A percentile compares a stretch with the other conserved stretches of the same genome.
Conservation (phyloP, 495 filamentous ascomycete genomes). For the Penicillium macrosclerotiorum region DNA sequence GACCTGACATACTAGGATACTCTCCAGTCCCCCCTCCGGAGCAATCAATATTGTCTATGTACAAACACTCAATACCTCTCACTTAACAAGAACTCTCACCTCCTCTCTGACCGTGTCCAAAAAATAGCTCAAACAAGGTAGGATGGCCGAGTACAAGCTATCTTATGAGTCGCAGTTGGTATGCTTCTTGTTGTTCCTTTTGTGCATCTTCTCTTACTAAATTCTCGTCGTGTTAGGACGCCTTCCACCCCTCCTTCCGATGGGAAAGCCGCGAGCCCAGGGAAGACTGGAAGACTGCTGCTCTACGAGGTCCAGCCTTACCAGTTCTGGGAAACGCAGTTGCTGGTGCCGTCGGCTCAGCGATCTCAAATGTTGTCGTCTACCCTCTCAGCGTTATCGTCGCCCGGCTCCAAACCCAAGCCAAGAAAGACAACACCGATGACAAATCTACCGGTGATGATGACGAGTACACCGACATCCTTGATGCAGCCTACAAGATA, state of each 20-base stretch:
- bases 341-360: conserved; percentile 74
- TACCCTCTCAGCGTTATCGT: conserved; percentile 88
- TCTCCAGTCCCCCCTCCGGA: too few species aligned
- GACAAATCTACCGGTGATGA: conserved; percentile 46
- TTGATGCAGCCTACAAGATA: conserved; percentile 71
- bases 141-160: conserved; percentile 36
- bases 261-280: conserved; percentile 37
- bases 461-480: conserved; percentile 53
- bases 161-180: conserved; percentile 35
- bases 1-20: too few species aligned
- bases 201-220: conserved; percentile 1
- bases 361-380: conserved; percentile 73
- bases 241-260: conserved; percentile 50
- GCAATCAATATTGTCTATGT: too few species aligned
- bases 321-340: conserved; percentile 85
- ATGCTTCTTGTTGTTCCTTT: conserved; percentile 1
- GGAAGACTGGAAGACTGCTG: conserved; percentile 35
- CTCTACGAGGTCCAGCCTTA: conserved; percentile 54
- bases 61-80: too few species aligned
- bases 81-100: too few species aligned
- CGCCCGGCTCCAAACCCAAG: conserved; percentile 80
- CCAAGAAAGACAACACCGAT: conserved; percentile 45
- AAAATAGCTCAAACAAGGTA: too few species aligned
- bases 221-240: conserved; percentile 36
- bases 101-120: too few species aligned